phyloP scores from a whole-genome alignment of 192 early-diverging fungal genomes.

The Entomortierella beljakovae region DNA sequence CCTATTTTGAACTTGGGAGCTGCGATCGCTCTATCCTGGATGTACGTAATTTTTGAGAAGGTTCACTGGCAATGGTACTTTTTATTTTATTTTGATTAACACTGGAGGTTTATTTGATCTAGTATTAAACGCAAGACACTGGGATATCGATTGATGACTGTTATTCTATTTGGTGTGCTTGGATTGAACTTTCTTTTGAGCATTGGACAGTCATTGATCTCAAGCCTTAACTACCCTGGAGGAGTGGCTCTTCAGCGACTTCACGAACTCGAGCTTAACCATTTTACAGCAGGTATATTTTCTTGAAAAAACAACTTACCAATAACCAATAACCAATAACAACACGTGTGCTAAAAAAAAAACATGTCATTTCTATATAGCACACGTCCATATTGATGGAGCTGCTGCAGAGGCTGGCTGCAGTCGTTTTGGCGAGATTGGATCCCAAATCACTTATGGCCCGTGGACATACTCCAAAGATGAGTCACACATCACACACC shows the following conservation, averaged over 20 bases:
- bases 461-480: conserved; percentile 79
- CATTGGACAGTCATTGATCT: conserved; percentile 63
- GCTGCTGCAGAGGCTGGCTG: conserved; percentile 86
- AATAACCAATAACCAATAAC: not conserved
- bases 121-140: conserved; percentile 54
- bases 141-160: conserved; percentile 30
- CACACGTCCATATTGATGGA: conserved; percentile 75
- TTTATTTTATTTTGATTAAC: conserved; percentile 8
- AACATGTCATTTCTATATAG: conserved; percentile 23
- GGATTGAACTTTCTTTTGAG: conserved; percentile 39
- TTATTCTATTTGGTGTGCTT: conserved; percentile 29
- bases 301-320: not conserved
- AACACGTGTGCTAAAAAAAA: not conserved
- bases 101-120: not conserved
- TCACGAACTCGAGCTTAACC: conserved; percentile 58
- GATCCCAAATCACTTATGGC: not conserved
- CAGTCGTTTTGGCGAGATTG: conserved; percentile 77
- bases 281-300: conserved; percentile 23
- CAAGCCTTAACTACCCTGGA: conserved; percentile 90
- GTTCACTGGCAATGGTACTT: not conserved
- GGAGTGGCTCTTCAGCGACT: conserved; percentile 78
- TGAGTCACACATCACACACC: conserved; percentile 60
- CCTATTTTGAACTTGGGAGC: conserved; percentile 84
- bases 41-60: conserved; percentile 39
- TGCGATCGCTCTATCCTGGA: conserved; percentile 58